A percentile compares a stretch with the other conserved stretches of the same genome.
Conservation (phyloP, 2,329 filamentous ascomycete species). For the Cladophialophora carrionii region DNA sequence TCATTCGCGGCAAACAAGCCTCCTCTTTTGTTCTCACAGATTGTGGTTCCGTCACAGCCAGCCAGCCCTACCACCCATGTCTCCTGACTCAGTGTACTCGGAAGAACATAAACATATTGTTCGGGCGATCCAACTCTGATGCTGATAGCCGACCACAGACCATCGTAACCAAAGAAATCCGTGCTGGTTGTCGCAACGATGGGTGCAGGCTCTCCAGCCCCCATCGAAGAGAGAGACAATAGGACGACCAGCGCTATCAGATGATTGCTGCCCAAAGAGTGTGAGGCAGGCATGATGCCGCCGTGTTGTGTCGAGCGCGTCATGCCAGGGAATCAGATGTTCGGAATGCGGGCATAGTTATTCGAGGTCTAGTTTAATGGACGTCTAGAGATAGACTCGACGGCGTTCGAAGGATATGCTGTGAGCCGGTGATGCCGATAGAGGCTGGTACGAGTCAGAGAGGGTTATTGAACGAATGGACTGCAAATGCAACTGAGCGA, state of each 20-base stretch:
- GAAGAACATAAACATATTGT: slow-evolving; percentile 42
- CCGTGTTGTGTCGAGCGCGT: slow-evolving; percentile 16
- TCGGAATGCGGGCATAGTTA: slow-evolving; percentile 10
- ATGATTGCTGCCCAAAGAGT: slow-evolving; percentile 1
- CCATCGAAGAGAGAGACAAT: slow-evolving; percentile 3
- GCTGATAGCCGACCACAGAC: slow-evolving; percentile 40
- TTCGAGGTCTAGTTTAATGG: not conserved
- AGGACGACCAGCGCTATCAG: slow-evolving; percentile 12
- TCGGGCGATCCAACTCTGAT: slow-evolving; percentile 41
- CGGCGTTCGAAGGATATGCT: not conserved
- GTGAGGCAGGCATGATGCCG: not conserved
- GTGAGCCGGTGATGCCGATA: not conserved
- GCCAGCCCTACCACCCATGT: slow-evolving; percentile 41
- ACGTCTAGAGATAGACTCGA: not conserved
- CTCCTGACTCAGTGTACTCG: slow-evolving; percentile 41
- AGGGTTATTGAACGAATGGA: slow-evolving; percentile 9
- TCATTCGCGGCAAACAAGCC: slow-evolving; percentile 42
- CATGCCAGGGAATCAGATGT: slow-evolving; percentile 11
- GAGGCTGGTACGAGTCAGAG: not conserved
- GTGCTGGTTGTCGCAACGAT: slow-evolving; percentile 31
- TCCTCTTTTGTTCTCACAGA: slow-evolving; percentile 40
- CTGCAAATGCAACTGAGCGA: slow-evolving; percentile 11
- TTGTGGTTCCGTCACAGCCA: slow-evolving; percentile 40
- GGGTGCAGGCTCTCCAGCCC: slow-evolving; percentile 21
- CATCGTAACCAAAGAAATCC: slow-evolving; percentile 40